Evolutionary conservation across 2,329 filamentous ascomycete species (phyloP), one percentile per base, ranked within the genome.

Genomic region (Hawksworthiomyces lignivorus): DNA sequence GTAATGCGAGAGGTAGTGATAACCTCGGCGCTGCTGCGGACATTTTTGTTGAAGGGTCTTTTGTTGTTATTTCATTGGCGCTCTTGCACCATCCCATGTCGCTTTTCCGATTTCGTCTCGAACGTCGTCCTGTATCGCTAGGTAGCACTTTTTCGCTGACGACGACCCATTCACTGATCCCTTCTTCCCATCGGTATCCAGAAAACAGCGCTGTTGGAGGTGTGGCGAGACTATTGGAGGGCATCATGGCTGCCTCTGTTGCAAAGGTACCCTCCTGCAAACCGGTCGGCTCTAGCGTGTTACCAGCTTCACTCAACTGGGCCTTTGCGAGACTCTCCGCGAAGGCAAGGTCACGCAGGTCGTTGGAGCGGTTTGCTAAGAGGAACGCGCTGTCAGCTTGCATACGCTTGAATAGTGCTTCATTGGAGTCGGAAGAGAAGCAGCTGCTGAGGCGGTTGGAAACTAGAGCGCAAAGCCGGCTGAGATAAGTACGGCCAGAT

Each of bases 331-430:
- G 56, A 22, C 56, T 62, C 49, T 77, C 74, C 4, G 72, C 73
- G 50, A 72, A 75, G 9, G 67, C 68, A 30, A 77, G 62, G 48
- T 77, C 73, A 20, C 68, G 60, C 7, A 77, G 56, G 48, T 74
- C 68, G 41, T 68, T 69, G 12, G 71, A 76, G 40, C 66, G 62
- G 44, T 73, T 68, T 1, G 73, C 72, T 21, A 76, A 55, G 22
- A 67, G 53, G 49, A 76, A 74, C 0, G 73, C 72, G 2, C 64
- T 64, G 22, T 74, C 70, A 3, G 60, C 56, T 22, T 62, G 62
- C 26, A 77, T 54, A 17, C 58, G 61, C 22, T 55, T 48, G 6
- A 67, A 47, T 19, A 64, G 55, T 41, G 55, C 56, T 9, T 48
- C 48, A 6, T 22, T 4, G 4, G 57, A 53, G 5, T 68, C 48